These are phyloP conservation scores for Pueraria montana DNA, from an alignment of 306 rosid genomes.

Conservation along the genomic window DNA sequence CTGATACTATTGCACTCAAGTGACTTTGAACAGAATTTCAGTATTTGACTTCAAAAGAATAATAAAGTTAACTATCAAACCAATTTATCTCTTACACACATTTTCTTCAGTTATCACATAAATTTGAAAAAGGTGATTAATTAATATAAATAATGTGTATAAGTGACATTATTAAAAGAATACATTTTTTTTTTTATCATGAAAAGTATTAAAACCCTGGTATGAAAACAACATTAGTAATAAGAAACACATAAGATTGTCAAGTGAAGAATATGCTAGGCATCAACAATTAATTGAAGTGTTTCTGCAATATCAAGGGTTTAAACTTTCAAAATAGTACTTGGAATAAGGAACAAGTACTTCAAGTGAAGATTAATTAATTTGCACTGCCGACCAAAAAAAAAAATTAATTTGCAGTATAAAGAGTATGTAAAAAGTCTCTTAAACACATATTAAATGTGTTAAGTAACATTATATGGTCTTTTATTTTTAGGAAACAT, in stretches of 20 bases:
- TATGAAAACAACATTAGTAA: not conserved
- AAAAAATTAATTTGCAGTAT: no score
- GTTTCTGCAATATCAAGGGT: not conserved
- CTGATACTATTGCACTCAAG: constrained; percentile 38
- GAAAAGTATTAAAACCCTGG: constrained; percentile 1
- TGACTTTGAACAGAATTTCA: constrained; percentile 37
- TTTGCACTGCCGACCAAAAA: no score
- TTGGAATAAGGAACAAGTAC: not conserved
- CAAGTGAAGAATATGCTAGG: not conserved
- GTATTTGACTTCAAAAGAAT: constrained; percentile 33
- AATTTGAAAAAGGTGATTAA: not conserved
- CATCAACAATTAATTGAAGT: not conserved
- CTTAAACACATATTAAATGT: not conserved
- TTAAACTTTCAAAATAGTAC: not conserved
- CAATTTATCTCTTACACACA: not conserved
- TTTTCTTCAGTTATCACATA: not conserved
- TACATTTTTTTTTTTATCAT: not conserved
- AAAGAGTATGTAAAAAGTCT: not conserved
- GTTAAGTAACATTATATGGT: not conserved
- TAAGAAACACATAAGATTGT: not conserved
- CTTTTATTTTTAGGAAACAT: no score
- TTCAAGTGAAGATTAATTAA: not conserved
- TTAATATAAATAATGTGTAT: not conserved
- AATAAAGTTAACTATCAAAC: constrained; percentile 15
- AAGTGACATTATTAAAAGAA: not conserved